Conservation (phyloP, 2,329 filamentous ascomycete genomes). For the Aspergillus sp. region DNA sequence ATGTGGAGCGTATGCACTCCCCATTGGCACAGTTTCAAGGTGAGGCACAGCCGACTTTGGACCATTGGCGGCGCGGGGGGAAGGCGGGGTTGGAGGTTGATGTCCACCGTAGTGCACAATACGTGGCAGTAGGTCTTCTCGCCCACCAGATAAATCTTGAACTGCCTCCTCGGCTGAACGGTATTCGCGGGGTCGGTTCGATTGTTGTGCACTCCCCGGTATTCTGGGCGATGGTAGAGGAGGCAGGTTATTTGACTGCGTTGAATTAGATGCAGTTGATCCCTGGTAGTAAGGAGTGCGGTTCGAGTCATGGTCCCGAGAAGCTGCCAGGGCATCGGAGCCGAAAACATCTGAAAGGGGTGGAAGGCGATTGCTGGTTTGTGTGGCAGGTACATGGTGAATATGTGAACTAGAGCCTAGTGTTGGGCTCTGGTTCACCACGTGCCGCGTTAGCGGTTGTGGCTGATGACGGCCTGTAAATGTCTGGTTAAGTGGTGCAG, state of each 20-base stretch:
- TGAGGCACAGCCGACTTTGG: slow-evolving; percentile 27
- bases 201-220: slow-evolving; percentile 56
- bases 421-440: slow-evolving; percentile 78
- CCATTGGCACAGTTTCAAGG: slow-evolving; percentile 58
- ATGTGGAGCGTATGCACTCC: slow-evolving; percentile 61
- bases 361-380: slow-evolving; percentile 88
- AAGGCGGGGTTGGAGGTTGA: slow-evolving; percentile 89
- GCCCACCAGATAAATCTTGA: slow-evolving; percentile 83
- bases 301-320: slow-evolving; percentile 34
- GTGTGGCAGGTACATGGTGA: slow-evolving; percentile 81
- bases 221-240: slow-evolving; percentile 78
- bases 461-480: slow-evolving; percentile 88
- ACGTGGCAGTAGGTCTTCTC: slow-evolving; percentile 87
- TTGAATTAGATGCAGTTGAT: slow-evolving; percentile 64
- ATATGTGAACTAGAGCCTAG: slow-evolving; percentile 84
- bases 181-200: slow-evolving; percentile 74
- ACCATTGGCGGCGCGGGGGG: slow-evolving; percentile 50
- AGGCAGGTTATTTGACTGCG: slow-evolving; percentile 63
- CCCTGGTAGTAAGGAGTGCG: slow-evolving; percentile 46
- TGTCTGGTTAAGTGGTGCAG: slow-evolving; percentile 88
- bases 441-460: slow-evolving; percentile 72
- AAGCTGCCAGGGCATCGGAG: slow-evolving; percentile 63
- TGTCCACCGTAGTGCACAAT: slow-evolving; percentile 94
- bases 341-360: slow-evolving; percentile 95
- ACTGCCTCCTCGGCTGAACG: slow-evolving; percentile 95